Evolutionary conservation across 306 rosid genomes (phyloP).

Genomic region (Prunus padus): DNA sequence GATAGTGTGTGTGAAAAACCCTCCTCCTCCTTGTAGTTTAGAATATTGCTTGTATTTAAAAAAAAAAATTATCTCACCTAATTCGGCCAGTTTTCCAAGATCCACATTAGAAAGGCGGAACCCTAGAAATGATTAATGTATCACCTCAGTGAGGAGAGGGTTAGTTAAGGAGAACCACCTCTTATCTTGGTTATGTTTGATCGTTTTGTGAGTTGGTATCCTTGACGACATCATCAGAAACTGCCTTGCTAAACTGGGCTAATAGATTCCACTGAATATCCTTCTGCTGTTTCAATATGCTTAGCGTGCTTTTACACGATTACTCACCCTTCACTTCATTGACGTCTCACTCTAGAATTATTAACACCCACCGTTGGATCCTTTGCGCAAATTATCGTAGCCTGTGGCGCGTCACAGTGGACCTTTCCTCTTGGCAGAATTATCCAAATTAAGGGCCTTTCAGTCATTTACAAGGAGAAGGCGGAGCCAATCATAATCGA

Average conservation of each 20-base stretch:
- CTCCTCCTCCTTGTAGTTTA: too few species aligned
- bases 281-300: neutral
- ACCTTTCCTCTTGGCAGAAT: neutral
- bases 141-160: neutral
- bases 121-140: too few species aligned
- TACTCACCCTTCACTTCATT: neutral
- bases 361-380: neutral
- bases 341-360: neutral
- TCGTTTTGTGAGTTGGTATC: neutral
- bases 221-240: neutral
- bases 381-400: neutral
- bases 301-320: neutral
- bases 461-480: neutral
- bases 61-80: too few species aligned
- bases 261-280: conserved; percentile 25
- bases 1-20: too few species aligned
- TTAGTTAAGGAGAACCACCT: neutral
- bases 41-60: too few species aligned
- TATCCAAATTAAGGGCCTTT: conserved; percentile 4
- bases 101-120: too few species aligned
- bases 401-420: neutral
- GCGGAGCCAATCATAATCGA: conserved; percentile 20
- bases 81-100: too few species aligned
- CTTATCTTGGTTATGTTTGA: neutral
- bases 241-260: neutral